Conservation (phyloP, 768 basidiomycete species). For the Boletus rubroflammeus region DNA sequence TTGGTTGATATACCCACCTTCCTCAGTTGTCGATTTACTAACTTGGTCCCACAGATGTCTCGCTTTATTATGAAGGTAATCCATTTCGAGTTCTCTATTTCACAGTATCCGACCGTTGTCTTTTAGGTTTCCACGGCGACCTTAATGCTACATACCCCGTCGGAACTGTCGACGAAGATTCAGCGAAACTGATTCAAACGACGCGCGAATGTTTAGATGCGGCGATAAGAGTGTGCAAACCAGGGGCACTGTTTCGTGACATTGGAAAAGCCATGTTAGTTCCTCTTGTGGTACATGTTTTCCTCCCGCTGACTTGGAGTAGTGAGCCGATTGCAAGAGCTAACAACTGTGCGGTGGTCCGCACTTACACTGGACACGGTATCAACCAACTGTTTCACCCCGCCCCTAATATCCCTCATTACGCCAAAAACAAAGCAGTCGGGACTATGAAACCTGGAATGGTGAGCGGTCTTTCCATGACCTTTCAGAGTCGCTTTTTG, state of each 20-base stretch:
- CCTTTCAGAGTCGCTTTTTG: not conserved
- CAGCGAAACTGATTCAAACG: conserved; percentile 75
- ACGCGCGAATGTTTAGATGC: conserved; percentile 83
- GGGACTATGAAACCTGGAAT: conserved; percentile 93
- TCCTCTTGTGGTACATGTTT: conserved; percentile 6
- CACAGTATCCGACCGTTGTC: not conserved
- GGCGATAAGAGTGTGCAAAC: conserved; percentile 90
- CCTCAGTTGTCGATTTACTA: conserved; percentile 14
- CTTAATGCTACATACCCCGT: conserved; percentile 93
- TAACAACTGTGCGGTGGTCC: conserved; percentile 85
- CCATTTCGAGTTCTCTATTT: conserved; percentile 4
- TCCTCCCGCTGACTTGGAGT: conserved; percentile 10
- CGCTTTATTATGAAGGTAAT: conserved; percentile 73
- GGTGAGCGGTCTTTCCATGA: conserved; percentile 44
- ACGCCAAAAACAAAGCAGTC: conserved; percentile 89
- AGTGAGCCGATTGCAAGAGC: conserved; percentile 84
- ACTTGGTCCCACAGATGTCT: conserved; percentile 53
- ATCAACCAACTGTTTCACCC: conserved; percentile 84
- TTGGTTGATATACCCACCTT: conserved; percentile 49
- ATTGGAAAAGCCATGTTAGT: conserved; percentile 82
- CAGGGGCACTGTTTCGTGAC: conserved; percentile 86
- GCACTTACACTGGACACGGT: conserved; percentile 90
- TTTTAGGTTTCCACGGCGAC: conserved; percentile 83
- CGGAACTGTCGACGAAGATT: conserved; percentile 79
- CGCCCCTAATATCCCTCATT: conserved; percentile 88